These are phyloP conservation scores for Alternaria novae-zelandiae DNA, from an alignment of 2,329 filamentous ascomycete species.

Conservation along the genomic window DNA sequence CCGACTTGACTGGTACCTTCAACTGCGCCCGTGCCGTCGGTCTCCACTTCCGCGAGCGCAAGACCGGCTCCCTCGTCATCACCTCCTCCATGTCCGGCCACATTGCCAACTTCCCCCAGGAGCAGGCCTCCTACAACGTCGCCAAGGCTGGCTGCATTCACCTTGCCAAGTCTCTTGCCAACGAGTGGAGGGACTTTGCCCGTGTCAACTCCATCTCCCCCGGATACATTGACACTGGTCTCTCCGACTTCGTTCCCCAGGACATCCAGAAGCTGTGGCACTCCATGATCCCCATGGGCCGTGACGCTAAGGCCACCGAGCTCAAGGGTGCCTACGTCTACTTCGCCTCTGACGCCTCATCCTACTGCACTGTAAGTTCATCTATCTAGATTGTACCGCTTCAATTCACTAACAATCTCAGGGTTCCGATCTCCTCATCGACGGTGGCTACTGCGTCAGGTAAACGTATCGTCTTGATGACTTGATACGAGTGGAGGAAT, in stretches of 20 bases:
- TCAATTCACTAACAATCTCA: constrained; percentile 25
- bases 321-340: constrained; percentile 85
- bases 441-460: constrained; percentile 70
- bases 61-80: constrained; percentile 69
- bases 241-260: constrained; percentile 69
- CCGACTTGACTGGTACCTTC: constrained; percentile 87
- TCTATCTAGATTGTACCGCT: background rate
- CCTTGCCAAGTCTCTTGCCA: constrained; percentile 67
- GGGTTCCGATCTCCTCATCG: constrained; percentile 72
- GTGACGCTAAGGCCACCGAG: constrained; percentile 76
- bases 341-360: constrained; percentile 80
- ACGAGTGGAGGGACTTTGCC: constrained; percentile 73
- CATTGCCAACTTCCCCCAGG: constrained; percentile 82
- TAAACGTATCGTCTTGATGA: constrained; percentile 35
- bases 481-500: constrained; percentile 16
- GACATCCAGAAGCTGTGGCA: constrained; percentile 77
- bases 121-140: constrained; percentile 59
- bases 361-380: constrained; percentile 71
- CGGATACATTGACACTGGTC: constrained; percentile 71
- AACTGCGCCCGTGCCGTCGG: constrained; percentile 91
- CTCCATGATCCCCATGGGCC: constrained; percentile 80
- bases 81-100: constrained; percentile 79
- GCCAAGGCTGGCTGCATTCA: constrained; percentile 72
- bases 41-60: constrained; percentile 72
- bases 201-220: constrained; percentile 72